phyloP scores from a whole-genome alignment of 495 filamentous ascomycete genomes.

The Penicillium tannophilum region DNA sequence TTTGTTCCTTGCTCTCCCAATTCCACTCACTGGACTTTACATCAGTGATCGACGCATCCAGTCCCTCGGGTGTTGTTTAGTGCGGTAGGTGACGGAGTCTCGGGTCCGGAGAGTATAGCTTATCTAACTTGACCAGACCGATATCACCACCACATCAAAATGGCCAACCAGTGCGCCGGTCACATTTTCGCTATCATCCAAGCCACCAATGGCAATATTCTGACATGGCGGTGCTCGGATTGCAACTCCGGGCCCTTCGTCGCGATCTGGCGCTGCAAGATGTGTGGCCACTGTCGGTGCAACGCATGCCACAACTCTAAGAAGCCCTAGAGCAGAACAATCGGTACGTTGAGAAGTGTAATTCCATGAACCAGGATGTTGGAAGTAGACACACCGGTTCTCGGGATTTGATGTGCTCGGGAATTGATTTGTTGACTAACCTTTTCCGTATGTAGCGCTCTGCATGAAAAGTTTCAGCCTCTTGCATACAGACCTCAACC shows the following conservation, averaged over 20 bases:
- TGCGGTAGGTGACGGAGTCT: slow-evolving; percentile 21
- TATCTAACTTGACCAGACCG: neutral
- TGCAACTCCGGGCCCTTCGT: slow-evolving; percentile 53
- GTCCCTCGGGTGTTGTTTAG: slow-evolving; percentile 25
- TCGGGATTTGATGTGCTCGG: neutral
- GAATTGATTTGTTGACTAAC: neutral
- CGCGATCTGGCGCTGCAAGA: slow-evolving; percentile 54
- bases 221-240: slow-evolving; percentile 53
- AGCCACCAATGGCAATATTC: slow-evolving; percentile 50
- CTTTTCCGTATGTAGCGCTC: neutral
- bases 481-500: slow-evolving; percentile 1
- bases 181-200: slow-evolving; percentile 50
- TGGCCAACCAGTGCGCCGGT: slow-evolving; percentile 53
- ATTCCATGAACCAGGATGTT: neutral
- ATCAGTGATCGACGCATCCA: slow-evolving; percentile 29
- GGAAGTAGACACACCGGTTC: neutral
- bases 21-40: slow-evolving; percentile 12
- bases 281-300: slow-evolving; percentile 50
- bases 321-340: slow-evolving; percentile 21
- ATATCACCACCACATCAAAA: slow-evolving; percentile 27
- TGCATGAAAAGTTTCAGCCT: slow-evolving; percentile 5
- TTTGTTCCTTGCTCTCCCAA: slow-evolving; percentile 1
- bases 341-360: neutral
- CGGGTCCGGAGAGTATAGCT: slow-evolving; percentile 9
- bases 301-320: slow-evolving; percentile 49